Conservation (phyloP, 169 alveolate genomes). For the Eimeria maxima region DNA sequence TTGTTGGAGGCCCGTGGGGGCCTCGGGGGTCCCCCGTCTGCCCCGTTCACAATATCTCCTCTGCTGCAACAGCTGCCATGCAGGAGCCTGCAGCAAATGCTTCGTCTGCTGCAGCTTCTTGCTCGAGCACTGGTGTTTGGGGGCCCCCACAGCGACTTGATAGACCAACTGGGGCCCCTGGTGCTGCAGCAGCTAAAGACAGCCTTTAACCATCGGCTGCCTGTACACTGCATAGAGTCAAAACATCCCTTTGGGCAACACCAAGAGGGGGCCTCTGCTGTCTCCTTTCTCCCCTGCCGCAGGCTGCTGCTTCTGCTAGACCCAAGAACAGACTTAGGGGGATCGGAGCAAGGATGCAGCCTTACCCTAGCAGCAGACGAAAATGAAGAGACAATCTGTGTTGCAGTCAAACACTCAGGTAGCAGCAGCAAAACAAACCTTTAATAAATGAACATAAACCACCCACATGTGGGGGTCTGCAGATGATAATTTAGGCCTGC, state of each 20-base stretch:
- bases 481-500: too few species aligned
- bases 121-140: slow-evolving; percentile 33
- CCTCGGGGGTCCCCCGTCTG: slow-evolving; percentile 71
- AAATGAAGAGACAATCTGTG: not conserved
- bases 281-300: slow-evolving; percentile 80
- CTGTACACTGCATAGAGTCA: slow-evolving; percentile 78
- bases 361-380: slow-evolving; percentile 78
- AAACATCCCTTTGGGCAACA: slow-evolving; percentile 81
- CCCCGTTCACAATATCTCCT: slow-evolving; percentile 44
- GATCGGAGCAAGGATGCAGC: slow-evolving; percentile 73
- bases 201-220: slow-evolving; percentile 60
- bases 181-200: slow-evolving; percentile 57
- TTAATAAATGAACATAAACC: too few species aligned
- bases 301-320: slow-evolving; percentile 82
- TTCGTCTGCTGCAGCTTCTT: slow-evolving; percentile 80
- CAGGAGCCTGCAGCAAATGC: slow-evolving; percentile 63
- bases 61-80: slow-evolving; percentile 73
- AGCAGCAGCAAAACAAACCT: too few species aligned
- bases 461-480: too few species aligned
- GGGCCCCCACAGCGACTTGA: slow-evolving; percentile 30
- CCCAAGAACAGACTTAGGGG: slow-evolving; percentile 84
- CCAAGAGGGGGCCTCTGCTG: slow-evolving; percentile 52
- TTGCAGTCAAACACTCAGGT: slow-evolving; percentile 59
- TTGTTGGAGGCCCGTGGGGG: slow-evolving; percentile 67
- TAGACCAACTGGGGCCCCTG: slow-evolving; percentile 43